phyloP scores from a whole-genome alignment of 345 rosid genomes.

The Gynandropsis gynandra region DNA sequence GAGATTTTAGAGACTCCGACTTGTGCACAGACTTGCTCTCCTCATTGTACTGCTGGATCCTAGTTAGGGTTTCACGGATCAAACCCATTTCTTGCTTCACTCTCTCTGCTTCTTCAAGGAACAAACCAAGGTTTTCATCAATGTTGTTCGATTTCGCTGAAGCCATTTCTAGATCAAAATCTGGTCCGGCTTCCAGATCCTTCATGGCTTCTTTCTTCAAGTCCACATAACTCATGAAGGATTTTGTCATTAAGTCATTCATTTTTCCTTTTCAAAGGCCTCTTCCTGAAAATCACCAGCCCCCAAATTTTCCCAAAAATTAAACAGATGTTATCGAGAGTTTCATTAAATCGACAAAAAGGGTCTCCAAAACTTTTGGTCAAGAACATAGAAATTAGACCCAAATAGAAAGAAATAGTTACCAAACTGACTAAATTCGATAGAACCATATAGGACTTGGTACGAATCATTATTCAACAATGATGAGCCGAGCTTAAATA shows the following conservation, averaged over 20 bases:
- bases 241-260: conserved; percentile 97
- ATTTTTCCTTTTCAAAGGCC: conserved; percentile 31
- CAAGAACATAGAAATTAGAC: too few relatives aligned
- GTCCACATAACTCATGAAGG: conserved; percentile 86
- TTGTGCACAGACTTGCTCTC: conserved; percentile 81
- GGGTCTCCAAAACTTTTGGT: too few relatives aligned
- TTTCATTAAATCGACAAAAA: too few relatives aligned
- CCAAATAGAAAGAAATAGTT: too few relatives aligned
- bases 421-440: too few relatives aligned
- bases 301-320: too few relatives aligned
- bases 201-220: conserved; percentile 87
- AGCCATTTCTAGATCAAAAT: conserved; percentile 52
- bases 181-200: conserved; percentile 82
- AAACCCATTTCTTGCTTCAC: conserved; percentile 76
- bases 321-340: too few relatives aligned
- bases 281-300: not conserved
- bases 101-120: conserved; percentile 85
- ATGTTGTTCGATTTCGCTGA: conserved; percentile 34
- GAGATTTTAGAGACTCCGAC: conserved; percentile 54
- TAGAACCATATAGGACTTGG: too few relatives aligned
- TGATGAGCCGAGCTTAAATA: too few relatives aligned
- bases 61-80: conserved; percentile 51
- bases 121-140: conserved; percentile 64
- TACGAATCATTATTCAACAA: too few relatives aligned
- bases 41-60: conserved; percentile 62